Evolutionary conservation across 352 stramenopile species (phyloP).

Genomic region (Phytophthora pluvialis): DNA sequence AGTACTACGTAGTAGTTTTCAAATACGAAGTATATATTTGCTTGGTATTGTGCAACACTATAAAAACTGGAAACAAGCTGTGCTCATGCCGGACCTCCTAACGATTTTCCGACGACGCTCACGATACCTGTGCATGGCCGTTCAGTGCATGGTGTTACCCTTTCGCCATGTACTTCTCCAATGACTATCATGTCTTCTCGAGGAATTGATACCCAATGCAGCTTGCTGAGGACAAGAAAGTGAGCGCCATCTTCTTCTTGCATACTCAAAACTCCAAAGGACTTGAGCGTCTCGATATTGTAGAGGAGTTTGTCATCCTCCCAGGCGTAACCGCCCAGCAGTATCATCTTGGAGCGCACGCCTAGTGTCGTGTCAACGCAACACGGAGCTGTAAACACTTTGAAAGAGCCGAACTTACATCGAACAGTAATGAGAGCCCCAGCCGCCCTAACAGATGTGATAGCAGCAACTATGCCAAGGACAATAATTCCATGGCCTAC

Average conservation of each 20-base stretch:
- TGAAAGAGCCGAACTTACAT: constrained; percentile 14
- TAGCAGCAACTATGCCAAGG: constrained; percentile 18
- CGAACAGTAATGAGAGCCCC: constrained; percentile 11
- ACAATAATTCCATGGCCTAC: constrained; percentile 25
- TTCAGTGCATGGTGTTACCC: constrained; percentile 10
- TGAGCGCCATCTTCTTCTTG: constrained; percentile 21
- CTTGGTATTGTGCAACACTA: background rate
- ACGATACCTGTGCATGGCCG: constrained; percentile 37
- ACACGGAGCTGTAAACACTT: constrained; percentile 3
- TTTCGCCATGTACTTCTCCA: constrained; percentile 16
- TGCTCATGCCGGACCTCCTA: constrained; percentile 8
- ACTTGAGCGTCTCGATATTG: constrained; percentile 1
- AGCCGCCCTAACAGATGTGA: constrained; percentile 12
- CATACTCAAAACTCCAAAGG: constrained; percentile 15
- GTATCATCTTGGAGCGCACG: constrained; percentile 8
- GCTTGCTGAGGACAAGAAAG: constrained; percentile 19
- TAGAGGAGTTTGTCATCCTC: constrained; percentile 6
- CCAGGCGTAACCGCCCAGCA: constrained; percentile 13
- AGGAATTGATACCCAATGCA: constrained; percentile 21
- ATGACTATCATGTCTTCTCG: constrained; percentile 18
- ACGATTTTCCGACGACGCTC: constrained; percentile 2
- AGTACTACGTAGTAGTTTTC: background rate
- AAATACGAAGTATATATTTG: background rate
- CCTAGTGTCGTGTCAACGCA: constrained; percentile 18
- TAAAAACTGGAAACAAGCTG: background rate